Evolutionary conservation across 805 yeast species (phyloP).

Genomic region (Metschnikowia picachoensis): DNA sequence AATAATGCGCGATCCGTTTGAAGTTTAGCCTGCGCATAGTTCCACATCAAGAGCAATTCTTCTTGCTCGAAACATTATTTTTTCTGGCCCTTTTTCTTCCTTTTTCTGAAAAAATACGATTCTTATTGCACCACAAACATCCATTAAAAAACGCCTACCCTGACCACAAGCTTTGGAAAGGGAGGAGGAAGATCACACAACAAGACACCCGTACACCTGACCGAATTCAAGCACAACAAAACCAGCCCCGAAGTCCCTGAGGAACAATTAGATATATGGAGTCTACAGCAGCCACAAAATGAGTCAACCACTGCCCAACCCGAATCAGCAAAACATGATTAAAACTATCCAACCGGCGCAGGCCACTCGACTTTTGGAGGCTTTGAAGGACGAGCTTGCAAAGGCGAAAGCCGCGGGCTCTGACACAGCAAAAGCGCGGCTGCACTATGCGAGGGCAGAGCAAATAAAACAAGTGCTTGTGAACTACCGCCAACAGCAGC

Average conservation of each 20-base stretch:
- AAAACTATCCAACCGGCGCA: slow-evolving; percentile 43
- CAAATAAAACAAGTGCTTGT: slow-evolving; percentile 58
- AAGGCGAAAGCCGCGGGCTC: slow-evolving; percentile 60
- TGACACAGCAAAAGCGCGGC: slow-evolving; percentile 48
- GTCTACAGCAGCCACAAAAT: slow-evolving; percentile 3
- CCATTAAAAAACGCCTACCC: too few species aligned
- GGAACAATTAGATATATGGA: neutral
- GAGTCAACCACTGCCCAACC: slow-evolving; percentile 16
- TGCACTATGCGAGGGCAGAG: slow-evolving; percentile 59
- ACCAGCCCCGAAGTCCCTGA: neutral
- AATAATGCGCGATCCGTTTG: too few species aligned
- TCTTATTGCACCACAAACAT: too few species aligned
- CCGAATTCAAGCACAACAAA: neutral
- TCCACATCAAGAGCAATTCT: too few species aligned
- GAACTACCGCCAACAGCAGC: slow-evolving; percentile 50
- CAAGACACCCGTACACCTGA: slow-evolving; percentile 6
- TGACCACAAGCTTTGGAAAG: too few species aligned
- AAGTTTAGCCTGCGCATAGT: too few species aligned
- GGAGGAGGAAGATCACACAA: too few species aligned
- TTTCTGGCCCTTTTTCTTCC: too few species aligned
- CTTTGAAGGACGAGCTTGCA: slow-evolving; percentile 52
- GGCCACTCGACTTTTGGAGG: slow-evolving; percentile 57
- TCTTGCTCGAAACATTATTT: too few species aligned
- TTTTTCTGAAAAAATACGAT: too few species aligned
- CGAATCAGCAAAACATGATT: slow-evolving; percentile 13